Conservation (phyloP, 148 eudicot species). For the Suaeda aralocaspica region DNA sequence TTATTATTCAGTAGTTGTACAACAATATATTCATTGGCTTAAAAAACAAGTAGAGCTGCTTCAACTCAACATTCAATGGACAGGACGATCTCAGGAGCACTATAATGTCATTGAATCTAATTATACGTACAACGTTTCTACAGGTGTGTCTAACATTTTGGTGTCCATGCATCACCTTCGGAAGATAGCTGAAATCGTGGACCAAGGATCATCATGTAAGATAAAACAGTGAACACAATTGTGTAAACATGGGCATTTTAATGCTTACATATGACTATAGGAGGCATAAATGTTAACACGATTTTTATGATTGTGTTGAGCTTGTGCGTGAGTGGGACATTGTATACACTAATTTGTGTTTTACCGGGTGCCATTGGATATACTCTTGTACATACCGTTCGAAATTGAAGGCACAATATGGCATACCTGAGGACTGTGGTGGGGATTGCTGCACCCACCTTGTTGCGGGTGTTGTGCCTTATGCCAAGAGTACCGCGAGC, state of each 20-base stretch:
- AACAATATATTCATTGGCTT: no score
- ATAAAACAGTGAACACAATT: no score
- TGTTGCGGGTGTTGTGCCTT: conserved; percentile 37
- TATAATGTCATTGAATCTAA: not conserved
- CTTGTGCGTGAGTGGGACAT: conserved; percentile 28
- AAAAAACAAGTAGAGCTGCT: no score
- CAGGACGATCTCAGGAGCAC: no score
- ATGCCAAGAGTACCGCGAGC: conserved; percentile 42
- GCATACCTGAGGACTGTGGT: conserved; percentile 18
- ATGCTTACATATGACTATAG: no score
- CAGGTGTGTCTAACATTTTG: conserved; percentile 57
- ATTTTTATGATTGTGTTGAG: conserved; percentile 7
- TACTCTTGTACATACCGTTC: conserved; percentile 33
- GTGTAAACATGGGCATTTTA: no score
- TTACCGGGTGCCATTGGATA: conserved; percentile 23
- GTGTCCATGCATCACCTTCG: conserved; percentile 54
- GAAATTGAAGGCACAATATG: conserved; percentile 32
- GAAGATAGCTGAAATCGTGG: conserved; percentile 42
- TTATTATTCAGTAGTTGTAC: no score
- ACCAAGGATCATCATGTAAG: conserved; percentile 41
- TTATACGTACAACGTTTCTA: not conserved
- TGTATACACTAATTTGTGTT: conserved; percentile 18
- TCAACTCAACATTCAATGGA: no score
- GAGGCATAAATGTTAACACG: not conserved
- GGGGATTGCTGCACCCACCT: conserved; percentile 31